A percentile compares a stretch with the other conserved stretches of the same genome.
phyloP scores from a whole-genome alignment of 495 filamentous ascomycete genomes.

The Penicillium pancosmium region DNA sequence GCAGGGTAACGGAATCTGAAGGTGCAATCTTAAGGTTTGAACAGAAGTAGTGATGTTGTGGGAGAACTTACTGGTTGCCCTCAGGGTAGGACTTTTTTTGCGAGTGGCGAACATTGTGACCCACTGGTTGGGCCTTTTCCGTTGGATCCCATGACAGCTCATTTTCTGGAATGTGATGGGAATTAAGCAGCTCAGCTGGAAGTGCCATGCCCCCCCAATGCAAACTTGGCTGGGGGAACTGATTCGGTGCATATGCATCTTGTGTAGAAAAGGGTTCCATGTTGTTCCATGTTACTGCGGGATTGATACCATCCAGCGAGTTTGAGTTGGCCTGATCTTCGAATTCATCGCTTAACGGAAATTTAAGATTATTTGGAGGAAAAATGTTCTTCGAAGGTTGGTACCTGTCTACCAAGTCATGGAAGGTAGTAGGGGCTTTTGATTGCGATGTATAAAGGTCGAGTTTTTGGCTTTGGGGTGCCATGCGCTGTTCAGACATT shows the following conservation, averaged over 20 bases:
- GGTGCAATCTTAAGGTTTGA: not conserved
- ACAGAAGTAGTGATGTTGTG: too few relatives aligned
- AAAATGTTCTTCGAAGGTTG: not conserved
- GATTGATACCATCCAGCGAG: not conserved
- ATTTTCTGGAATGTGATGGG: not conserved
- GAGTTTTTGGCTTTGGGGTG: not conserved
- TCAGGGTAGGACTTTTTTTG: not conserved
- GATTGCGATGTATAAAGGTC: not conserved
- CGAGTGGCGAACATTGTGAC: not conserved
- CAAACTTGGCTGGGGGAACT: not conserved
- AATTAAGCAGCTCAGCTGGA: not conserved
- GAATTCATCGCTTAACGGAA: not conserved
- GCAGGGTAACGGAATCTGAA: constrained; percentile 8
- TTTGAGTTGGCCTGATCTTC: not conserved
- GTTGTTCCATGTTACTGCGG: not conserved
- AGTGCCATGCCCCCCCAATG: not conserved
- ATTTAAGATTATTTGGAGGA: not conserved
- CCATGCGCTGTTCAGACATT: not conserved
- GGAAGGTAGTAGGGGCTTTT: not conserved
- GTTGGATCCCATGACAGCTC: not conserved
- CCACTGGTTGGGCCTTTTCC: not conserved
- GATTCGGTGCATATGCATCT: too few relatives aligned
- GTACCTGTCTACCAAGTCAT: not conserved
- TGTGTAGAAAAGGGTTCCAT: not conserved
- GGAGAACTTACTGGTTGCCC: not conserved